Evolutionary conservation across 805 yeast genomes (phyloP).

Genomic region (Isabelozyma rhagii): DNA sequence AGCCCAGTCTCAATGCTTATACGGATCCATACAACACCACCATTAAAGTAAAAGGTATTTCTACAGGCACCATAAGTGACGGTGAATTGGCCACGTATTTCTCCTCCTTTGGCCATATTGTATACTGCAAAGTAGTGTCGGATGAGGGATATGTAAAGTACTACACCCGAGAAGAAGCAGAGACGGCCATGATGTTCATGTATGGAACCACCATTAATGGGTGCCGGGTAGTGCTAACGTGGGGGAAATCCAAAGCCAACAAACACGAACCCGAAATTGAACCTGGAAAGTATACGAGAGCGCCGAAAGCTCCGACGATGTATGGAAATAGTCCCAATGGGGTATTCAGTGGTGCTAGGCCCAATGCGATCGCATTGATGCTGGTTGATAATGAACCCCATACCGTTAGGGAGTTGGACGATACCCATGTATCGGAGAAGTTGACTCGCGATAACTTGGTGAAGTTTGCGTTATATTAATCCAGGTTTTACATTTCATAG

Average conservation of each 20-base stretch:
- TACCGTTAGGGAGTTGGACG: slow-evolving; percentile 15
- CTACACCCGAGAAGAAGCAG: slow-evolving; percentile 32
- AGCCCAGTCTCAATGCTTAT: slow-evolving; percentile 57
- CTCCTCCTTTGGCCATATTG: slow-evolving; percentile 57
- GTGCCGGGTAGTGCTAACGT: slow-evolving; percentile 22
- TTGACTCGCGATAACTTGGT: slow-evolving; percentile 4
- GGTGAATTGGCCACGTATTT: slow-evolving; percentile 59
- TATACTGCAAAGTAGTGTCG: slow-evolving; percentile 18
- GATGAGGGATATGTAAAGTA: slow-evolving; percentile 23
- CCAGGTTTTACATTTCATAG: no score
- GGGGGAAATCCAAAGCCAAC: slow-evolving; percentile 23
- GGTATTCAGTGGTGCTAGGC: slow-evolving; percentile 2
- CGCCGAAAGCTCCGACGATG: slow-evolving; percentile 13
- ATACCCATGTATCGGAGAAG: slow-evolving; percentile 11
- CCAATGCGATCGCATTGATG: slow-evolving; percentile 6
- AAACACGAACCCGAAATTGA: slow-evolving; percentile 4
- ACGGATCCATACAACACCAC: slow-evolving; percentile 85
- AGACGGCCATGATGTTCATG: slow-evolving; percentile 31
- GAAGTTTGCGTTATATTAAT: not conserved
- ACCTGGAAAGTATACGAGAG: slow-evolving; percentile 7
- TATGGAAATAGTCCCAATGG: slow-evolving; percentile 8
- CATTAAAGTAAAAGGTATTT: slow-evolving; percentile 65
- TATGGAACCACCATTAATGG: slow-evolving; percentile 28
- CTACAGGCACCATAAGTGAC: slow-evolving; percentile 38
- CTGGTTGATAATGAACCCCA: slow-evolving; percentile 13